Base-by-base conservation (phyloP, 2,329 filamentous ascomycete genomes). In the Diaporthe ampelina region DNA sequence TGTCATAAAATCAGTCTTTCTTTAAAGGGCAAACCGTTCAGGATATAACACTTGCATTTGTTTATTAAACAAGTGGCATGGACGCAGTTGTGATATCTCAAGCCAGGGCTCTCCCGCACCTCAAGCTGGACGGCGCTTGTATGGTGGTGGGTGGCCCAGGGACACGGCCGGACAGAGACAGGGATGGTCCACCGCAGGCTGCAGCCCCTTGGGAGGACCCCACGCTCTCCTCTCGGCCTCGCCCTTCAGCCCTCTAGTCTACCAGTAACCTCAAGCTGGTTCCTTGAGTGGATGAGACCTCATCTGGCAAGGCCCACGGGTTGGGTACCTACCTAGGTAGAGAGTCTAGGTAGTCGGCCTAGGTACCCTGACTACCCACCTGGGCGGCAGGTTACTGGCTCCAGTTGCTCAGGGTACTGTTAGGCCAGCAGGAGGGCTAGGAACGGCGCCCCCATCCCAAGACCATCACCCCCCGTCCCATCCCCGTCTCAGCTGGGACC, bases 201-300 rank as follows among this genome's bases (percentile, higher is more conserved):
- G 63, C 32, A 54, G 32, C 63, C 63, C 63, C 63, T 24, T 61
- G 48, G 9, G 48, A 45, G 5, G 63, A 68, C 63, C 63, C 63
- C 63, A 68, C 63, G 63, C 63, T 68, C 63, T 54, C 32, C 63
- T 68, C 63, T 54, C 63, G 63, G 63, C 48, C 63, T 68, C 63
- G 29, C 63, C 63, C 63, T 68, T 54, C 59, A 63, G 37, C 37
- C 37, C 58, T 63, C 24, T 45, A 63, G 37, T 63, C 45, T 26
- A 13, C 29, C 63, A 67, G 63, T 45, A 37, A 67, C 45, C 61
- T 54, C 21, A 11, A 37, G 45, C 63, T 50, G 45, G 63, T 67
- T 52, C 45, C 48, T 67, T 54, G 29, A 35, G 63, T 67, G 63
- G 63, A 67, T 32, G 29, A 67, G 63, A 67, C 63, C 63, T 37